Evolutionary conservation across 805 yeast species (phyloP), one percentile per base, ranked within the genome.

Genomic region (Pichia sporocuriosa): DNA sequence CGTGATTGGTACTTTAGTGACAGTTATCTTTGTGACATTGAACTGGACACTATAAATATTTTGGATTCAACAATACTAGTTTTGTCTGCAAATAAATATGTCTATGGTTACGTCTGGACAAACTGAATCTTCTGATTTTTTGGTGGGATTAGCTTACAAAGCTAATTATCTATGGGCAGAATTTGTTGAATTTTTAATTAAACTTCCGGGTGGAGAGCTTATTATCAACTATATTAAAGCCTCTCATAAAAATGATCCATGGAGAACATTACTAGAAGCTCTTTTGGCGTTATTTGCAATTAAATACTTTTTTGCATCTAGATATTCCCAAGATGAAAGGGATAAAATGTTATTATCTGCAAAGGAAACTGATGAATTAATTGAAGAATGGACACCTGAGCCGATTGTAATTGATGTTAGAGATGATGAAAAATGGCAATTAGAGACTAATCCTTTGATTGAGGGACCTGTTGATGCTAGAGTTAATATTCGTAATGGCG

Each of bases 231-330:
- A 93, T 62, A 81, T 93, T 55, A 72, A 72, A 49, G 79, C 88
- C 11, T 87, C 97, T 2, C 89, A 89, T 59, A 88, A 87, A 60
- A 78, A 93, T 62, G 98, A 93, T 61, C 98, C 98, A 1, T 73
- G 87, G 46, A 76, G 98, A 54, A 84, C 97, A 0, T 56, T 86
- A 7, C 69, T 93, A 41, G 98, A 93, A 64, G 61, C 84, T 28
- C 68, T 79, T 15, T 69, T 93, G 52, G 75, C 88, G 26, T 58
- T 88, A 12, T 84, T 89, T 61, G 97, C 96, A 4, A 67, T 88
- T 46, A 72, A 83, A 50, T 93, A 93, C 65, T 88, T 90, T 52
- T 61, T 77, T 60, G 85, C 83, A 44, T 81, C 83, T 30, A 84
- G 78, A 67, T 83, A 79, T 60, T 82, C 83, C 51, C 85, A 76